Percentiles rank a stretch among this genome's conserved stretches.
Conservation (phyloP, 2,329 filamentous ascomycete genomes). For the Botrytis cinerea region DNA sequence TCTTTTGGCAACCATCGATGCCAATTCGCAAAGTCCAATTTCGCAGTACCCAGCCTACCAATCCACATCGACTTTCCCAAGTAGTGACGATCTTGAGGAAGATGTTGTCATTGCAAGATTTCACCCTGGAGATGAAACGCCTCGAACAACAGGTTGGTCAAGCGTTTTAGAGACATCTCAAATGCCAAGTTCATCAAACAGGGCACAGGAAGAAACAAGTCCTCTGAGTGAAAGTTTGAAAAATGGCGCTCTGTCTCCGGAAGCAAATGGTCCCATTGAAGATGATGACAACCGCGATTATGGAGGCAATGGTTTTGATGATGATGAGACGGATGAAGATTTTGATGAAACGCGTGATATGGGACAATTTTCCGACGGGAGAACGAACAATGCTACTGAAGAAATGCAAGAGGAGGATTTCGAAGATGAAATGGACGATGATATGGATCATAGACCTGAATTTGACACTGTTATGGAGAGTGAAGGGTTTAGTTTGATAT, state of each 20-base stretch:
- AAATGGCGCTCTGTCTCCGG: neutral
- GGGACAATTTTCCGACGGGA: neutral
- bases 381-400: neutral
- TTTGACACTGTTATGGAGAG: slow-evolving; percentile 58
- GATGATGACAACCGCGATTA: slow-evolving; percentile 17
- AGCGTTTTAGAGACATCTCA: slow-evolving; percentile 32
- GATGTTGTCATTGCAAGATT: slow-evolving; percentile 38
- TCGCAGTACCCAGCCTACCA: slow-evolving; percentile 34
- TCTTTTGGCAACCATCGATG: slow-evolving; percentile 22
- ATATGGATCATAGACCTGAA: slow-evolving; percentile 44
- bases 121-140: slow-evolving; percentile 34
- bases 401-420: slow-evolving; percentile 19
- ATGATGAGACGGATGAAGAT: slow-evolving; percentile 15
- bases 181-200: slow-evolving; percentile 5
- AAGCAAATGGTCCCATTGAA: neutral
- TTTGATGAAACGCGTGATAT: slow-evolving; percentile 21
- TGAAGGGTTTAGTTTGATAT: slow-evolving; percentile 60
- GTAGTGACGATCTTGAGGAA: slow-evolving; percentile 22
- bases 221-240: neutral
- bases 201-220: slow-evolving; percentile 1
- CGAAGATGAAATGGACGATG: slow-evolving; percentile 40
- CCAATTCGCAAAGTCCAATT: slow-evolving; percentile 4
- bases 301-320: slow-evolving; percentile 4
- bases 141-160: slow-evolving; percentile 36
- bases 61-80: slow-evolving; percentile 28